phyloP scores from a whole-genome alignment of 2,329 filamentous ascomycete species.

The Claviceps paspali region DNA sequence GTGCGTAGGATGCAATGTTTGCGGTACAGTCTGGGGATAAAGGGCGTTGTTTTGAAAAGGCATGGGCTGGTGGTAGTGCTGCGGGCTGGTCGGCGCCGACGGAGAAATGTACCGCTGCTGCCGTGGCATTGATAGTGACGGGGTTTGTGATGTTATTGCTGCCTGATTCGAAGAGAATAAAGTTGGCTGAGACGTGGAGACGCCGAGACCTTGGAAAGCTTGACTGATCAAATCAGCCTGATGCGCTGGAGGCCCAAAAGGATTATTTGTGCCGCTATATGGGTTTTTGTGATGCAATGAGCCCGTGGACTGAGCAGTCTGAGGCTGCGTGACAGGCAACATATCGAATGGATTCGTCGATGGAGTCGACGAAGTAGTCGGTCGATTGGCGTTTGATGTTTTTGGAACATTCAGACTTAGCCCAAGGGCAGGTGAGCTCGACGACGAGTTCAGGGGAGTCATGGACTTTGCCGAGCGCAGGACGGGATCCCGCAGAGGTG shows the following conservation, averaged over 20 bases:
- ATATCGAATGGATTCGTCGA: slow-evolving; percentile 57
- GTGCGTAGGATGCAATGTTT: slow-evolving; percentile 20
- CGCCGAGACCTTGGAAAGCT: slow-evolving; percentile 60
- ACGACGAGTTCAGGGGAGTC: slow-evolving; percentile 34
- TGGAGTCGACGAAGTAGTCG: slow-evolving; percentile 25
- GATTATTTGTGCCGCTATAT: slow-evolving; percentile 47
- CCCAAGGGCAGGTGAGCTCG: slow-evolving; percentile 14
- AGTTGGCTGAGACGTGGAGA: slow-evolving; percentile 39
- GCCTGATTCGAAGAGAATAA: slow-evolving; percentile 53
- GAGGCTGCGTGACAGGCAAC: slow-evolving; percentile 36
- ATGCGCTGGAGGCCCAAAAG: slow-evolving; percentile 43
- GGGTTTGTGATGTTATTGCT: slow-evolving; percentile 15
- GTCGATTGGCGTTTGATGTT: slow-evolving; percentile 16
- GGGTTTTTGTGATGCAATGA: slow-evolving; percentile 42
- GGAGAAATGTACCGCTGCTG: slow-evolving; percentile 24
- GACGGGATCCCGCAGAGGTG: slow-evolving; percentile 29
- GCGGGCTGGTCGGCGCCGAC: slow-evolving; percentile 25
- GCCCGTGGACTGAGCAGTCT: slow-evolving; percentile 51
- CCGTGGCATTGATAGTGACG: slow-evolving; percentile 7
- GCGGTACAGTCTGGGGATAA: slow-evolving; percentile 23
- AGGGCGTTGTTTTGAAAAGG: slow-evolving; percentile 28
- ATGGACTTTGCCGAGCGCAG: slow-evolving; percentile 35
- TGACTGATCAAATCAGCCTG: slow-evolving; percentile 37
- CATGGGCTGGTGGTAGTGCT: slow-evolving; percentile 22
- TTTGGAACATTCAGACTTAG: slow-evolving; percentile 19